Conservation (phyloP, 495 filamentous ascomycete species). For the Amniculicola lignicola region DNA sequence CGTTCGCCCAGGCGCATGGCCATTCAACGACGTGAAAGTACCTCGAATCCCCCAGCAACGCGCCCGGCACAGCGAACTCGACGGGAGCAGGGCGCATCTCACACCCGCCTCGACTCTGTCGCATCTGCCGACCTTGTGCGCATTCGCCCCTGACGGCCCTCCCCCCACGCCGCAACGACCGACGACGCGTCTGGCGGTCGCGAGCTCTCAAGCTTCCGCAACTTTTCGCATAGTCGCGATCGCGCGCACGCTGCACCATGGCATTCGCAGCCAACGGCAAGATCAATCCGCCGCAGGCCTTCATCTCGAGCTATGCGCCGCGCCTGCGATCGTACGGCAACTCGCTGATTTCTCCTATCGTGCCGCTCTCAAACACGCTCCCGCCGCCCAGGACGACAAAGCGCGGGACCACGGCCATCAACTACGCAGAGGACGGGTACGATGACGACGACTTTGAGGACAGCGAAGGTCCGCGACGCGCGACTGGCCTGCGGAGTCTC, state of each 20-base stretch:
- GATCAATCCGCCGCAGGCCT: conserved; percentile 67
- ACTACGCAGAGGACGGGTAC: conserved; percentile 93
- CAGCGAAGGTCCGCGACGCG: conserved; percentile 70
- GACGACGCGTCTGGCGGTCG: conserved; percentile 19
- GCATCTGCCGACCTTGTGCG: no score
- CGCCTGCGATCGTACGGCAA: conserved; percentile 89
- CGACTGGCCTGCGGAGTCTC: conserved; percentile 79
- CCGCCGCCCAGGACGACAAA: conserved; percentile 85
- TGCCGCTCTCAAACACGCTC: conserved; percentile 58
- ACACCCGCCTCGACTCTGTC: no score
- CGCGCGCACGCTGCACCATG: conserved; percentile 29
- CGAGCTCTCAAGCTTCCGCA: conserved; percentile 11
- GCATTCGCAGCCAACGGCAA: conserved; percentile 28
- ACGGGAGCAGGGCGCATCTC: no score
- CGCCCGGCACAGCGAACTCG: no score
- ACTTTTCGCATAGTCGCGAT: conserved; percentile 11
- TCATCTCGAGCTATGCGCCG: conserved; percentile 87
- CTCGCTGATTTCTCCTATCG: conserved; percentile 83
- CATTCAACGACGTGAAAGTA: no score
- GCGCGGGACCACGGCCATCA: conserved; percentile 91
- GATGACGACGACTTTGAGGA: conserved; percentile 96
- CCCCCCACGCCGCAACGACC: not conserved
- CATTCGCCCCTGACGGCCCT: not conserved
- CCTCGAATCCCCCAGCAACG: no score
- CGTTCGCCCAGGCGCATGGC: no score